Evolutionary conservation across 768 basidiomycete species (phyloP).

Genomic region (Hygrophoropsis aurantiaca): DNA sequence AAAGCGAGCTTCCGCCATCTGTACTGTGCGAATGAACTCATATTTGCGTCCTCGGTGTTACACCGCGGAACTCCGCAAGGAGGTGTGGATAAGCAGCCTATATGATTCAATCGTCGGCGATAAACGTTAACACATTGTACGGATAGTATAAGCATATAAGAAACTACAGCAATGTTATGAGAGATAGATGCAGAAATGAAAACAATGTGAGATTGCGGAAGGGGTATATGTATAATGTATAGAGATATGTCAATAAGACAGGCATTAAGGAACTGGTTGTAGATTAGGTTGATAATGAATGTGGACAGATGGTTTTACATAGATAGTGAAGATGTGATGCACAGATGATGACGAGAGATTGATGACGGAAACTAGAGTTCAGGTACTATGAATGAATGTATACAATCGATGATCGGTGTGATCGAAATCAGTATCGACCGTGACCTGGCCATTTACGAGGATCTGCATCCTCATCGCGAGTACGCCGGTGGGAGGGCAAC

Average conservation of each 20-base stretch:
- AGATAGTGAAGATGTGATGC: slow-evolving; percentile 1
- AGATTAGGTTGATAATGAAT: slow-evolving; percentile 35
- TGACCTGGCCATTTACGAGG: slow-evolving; percentile 48
- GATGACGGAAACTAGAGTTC: too few species aligned
- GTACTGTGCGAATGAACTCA: too few species aligned
- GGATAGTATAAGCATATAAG: slow-evolving; percentile 26
- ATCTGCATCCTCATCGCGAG: slow-evolving; percentile 42
- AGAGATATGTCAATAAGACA: slow-evolving; percentile 27
- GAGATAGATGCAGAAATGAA: slow-evolving; percentile 18
- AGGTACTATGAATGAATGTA: background rate
- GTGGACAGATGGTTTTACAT: slow-evolving; percentile 4
- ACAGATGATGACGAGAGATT: background rate
- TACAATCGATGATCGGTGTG: slow-evolving; percentile 14
- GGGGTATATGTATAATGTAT: slow-evolving; percentile 27
- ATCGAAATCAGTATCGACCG: slow-evolving; percentile 44
- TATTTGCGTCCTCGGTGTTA: too few species aligned
- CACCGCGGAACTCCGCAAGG: slow-evolving; percentile 24
- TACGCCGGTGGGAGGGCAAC: slow-evolving; percentile 43
- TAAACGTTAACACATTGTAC: slow-evolving; percentile 5
- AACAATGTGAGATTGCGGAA: slow-evolving; percentile 21
- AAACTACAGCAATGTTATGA: slow-evolving; percentile 20
- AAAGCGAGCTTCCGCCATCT: too few species aligned
- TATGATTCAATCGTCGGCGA: slow-evolving; percentile 13
- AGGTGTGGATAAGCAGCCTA: too few species aligned
- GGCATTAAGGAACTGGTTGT: slow-evolving; percentile 36